phyloP scores from a whole-genome alignment of 2,329 filamentous ascomycete species.

The Alternaria sp. region DNA sequence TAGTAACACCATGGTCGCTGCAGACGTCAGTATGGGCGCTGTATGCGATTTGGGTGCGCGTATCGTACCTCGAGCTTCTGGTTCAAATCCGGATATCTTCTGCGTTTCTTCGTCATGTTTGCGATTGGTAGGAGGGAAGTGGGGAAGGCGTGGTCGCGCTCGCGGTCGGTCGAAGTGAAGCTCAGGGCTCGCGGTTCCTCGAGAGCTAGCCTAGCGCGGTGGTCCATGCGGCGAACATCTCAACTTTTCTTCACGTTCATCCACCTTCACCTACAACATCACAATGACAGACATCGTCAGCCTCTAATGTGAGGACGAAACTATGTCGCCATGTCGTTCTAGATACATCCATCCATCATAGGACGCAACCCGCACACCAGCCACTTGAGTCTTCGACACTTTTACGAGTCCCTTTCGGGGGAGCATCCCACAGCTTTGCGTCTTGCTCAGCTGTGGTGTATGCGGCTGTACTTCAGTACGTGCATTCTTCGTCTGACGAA shows the following conservation, averaged over 20 bases:
- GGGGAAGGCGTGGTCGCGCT: slow-evolving; percentile 4
- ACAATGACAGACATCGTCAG: background rate
- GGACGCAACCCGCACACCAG: slow-evolving; percentile 49
- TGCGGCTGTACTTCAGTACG: slow-evolving; percentile 49
- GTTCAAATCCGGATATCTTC: slow-evolving; percentile 82
- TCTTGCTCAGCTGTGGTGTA: slow-evolving; percentile 56
- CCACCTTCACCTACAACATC: slow-evolving; percentile 8
- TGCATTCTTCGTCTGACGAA: slow-evolving; percentile 30
- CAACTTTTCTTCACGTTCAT: slow-evolving; percentile 20
- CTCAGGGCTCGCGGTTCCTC: slow-evolving; percentile 25
- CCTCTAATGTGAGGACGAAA: background rate
- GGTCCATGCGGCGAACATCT: slow-evolving; percentile 8
- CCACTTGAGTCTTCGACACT: slow-evolving; percentile 54
- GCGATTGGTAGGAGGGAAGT: slow-evolving; percentile 3
- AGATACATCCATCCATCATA: background rate
- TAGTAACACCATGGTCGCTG: slow-evolving; percentile 95
- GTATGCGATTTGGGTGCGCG: background rate
- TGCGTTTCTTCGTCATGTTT: slow-evolving; percentile 75
- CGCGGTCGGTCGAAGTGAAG: slow-evolving; percentile 15
- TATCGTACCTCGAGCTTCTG: slow-evolving; percentile 69
- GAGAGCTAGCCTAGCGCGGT: slow-evolving; percentile 25
- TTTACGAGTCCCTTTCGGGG: slow-evolving; percentile 53
- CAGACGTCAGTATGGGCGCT: background rate
- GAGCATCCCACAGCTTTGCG: slow-evolving; percentile 54
- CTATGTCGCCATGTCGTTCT: background rate